Evolutionary conservation across 1,284 basidiomycete species (phyloP), one percentile per base, ranked within the genome.

Genomic region (Ustilago nuda): DNA sequence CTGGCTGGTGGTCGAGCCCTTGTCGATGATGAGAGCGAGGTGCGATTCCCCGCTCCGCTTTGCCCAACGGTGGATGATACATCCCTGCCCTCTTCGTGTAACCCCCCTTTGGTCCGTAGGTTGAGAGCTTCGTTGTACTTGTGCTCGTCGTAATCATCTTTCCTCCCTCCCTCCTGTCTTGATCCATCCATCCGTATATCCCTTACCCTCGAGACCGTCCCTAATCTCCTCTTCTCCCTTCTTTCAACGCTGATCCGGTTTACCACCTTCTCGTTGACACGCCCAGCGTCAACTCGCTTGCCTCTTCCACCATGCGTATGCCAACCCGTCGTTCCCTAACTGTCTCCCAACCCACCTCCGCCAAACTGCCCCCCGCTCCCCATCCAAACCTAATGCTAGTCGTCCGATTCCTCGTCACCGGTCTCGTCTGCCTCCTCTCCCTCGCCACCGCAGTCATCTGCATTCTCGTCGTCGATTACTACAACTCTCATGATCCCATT

Each of bases 401-500:
- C 51, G 59, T 85, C 15, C 81, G 84, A 13, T 76, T 85, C 59
- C 70, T 85, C 48, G 55, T 85, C 62, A 82, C 83, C n/a, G 45
- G 74, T 19, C 69, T 85, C 43, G 76, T 84, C 33, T 85, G 82
- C 57, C 68, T 75, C 8, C 72, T 84, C 56, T 78, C 80, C 4
- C 71, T 85, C 33, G 78, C 78, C 43, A 79, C 78, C 4, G 72
- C 81, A 43, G 83, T 85, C 71, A 81, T 85, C 67, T 52, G 69
- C 61, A 78, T 82, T 63, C 73, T 85, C 17, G 75, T 84, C 17
- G 82, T 85, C 32, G 56, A 83, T 70, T 87, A 85, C 80, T 87
- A 86, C 82, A 84, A 86, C 73, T 65, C 61, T 1, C 80, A 86
- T 64, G 75, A 82, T 23, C 86, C 85, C 8, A 84, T 86, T 72